Conservation (phyloP, 2,329 filamentous ascomycete species). For the Colletotrichum sp. region DNA sequence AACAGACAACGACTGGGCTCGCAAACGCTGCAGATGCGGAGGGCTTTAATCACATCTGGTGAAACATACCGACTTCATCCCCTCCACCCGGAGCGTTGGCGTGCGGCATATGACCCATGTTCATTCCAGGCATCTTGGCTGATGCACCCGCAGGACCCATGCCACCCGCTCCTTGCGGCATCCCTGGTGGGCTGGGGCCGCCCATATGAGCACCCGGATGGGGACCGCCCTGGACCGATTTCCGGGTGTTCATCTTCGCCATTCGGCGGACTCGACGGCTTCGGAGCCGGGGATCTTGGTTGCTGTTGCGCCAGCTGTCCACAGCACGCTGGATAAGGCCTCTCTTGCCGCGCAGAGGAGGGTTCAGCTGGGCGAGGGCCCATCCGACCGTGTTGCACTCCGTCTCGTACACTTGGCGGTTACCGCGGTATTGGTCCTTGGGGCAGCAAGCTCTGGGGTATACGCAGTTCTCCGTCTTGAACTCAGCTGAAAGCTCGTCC, state of each 20-base stretch:
- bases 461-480: constrained; percentile 98
- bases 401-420: constrained; percentile 94
- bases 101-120: constrained; percentile 76
- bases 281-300: constrained; percentile 89
- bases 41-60: constrained; percentile 77
- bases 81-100: constrained; percentile 69
- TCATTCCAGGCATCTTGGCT: constrained; percentile 70
- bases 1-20: constrained; percentile 19
- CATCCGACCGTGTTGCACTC: constrained; percentile 99
- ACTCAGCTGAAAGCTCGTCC: constrained; percentile 82
- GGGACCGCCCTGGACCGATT: constrained; percentile 67
- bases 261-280: constrained; percentile 92
- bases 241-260: constrained; percentile 93
- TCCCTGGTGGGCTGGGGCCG: constrained; percentile 68
- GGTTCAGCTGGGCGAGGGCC: constrained; percentile 93
- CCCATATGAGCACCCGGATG: constrained; percentile 69
- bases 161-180: constrained; percentile 65
- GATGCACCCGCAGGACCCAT: constrained; percentile 62
- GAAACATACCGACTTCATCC: constrained; percentile 98
- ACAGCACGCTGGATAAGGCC: constrained; percentile 96
- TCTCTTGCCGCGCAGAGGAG: constrained; percentile 88
- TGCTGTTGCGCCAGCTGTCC: constrained; percentile 99
- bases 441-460: constrained; percentile 94
- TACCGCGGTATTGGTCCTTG: constrained; percentile 96
- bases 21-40: constrained; percentile 44